Evolutionary conservation across 2,329 filamentous ascomycete species (phyloP), one percentile per base, ranked within the genome.

Genomic region (Kalmusia sp.): DNA sequence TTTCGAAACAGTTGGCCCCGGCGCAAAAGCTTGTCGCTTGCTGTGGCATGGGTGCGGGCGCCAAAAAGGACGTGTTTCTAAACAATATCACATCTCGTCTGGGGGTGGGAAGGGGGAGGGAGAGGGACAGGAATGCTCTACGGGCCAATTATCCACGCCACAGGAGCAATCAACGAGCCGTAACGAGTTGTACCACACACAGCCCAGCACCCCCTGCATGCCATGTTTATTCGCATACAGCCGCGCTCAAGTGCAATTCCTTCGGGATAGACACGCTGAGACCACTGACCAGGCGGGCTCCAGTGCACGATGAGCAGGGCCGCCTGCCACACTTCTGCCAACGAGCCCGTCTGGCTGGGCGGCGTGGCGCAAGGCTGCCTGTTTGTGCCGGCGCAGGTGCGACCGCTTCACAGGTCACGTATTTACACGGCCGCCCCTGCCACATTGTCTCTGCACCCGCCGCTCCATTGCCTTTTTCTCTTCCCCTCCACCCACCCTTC

Each of bases 11-110:
- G 12, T 22, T 8, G 31, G 39, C 44, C 25, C 34, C 33, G 50
- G 54, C 54, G 21, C 12, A 57, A 57, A n/a, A 57, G 54, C 54
- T 57, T 57, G 54, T 33, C 31, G 37, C 35, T 22, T 34, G 14
- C 35, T 39, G 45, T 21, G 25, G 11, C 34, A 31, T 35, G 43
- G 43, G 4, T 22, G 31, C 28, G 41, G 41, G 41, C 30, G 31
- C 43, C 30, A 35, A 46, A 24, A 28, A 28, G 12, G 17, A n/a
- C 9, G 25, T 8, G 28, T 33, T 33, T 21, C 22, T 7, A 34
- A 27, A 27, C 43, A 17, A 27, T 14, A 46, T 21, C 31, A 35
- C 43, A 35, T 19, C 12, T 25, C 21, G 43, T 24, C n/a, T 46
- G 28, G 43, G 28, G 17, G 11, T 24, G 38, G 14, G 35, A n/a